phyloP scores from a whole-genome alignment of 148 eudicot genomes.

The Rhododendron henanense region DNA sequence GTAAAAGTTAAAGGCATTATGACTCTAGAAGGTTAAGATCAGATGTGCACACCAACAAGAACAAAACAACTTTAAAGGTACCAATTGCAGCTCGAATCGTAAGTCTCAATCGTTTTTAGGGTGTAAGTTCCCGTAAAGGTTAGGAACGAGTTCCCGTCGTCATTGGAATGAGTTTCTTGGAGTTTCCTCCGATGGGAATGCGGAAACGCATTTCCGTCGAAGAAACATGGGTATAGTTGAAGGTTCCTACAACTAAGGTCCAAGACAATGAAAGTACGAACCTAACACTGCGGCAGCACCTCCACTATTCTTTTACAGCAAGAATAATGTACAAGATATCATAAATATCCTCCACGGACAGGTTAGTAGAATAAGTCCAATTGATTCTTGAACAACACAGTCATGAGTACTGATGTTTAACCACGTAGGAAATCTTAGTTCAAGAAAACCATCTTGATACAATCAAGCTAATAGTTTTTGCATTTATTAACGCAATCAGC shows the following conservation, averaged over 20 bases:
- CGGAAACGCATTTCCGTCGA: too few relatives aligned
- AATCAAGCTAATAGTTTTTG: not conserved
- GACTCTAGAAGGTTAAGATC: too few relatives aligned
- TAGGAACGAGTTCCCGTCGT: too few relatives aligned
- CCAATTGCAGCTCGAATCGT: too few relatives aligned
- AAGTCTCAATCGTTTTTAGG: too few relatives aligned
- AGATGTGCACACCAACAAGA: too few relatives aligned
- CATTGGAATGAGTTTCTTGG: too few relatives aligned
- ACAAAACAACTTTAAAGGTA: too few relatives aligned
- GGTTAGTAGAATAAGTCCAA: not conserved
- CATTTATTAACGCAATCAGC: not conserved
- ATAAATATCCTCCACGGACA: not conserved
- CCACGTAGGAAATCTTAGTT: not conserved
- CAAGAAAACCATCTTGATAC: not conserved
- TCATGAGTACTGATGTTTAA: not conserved
- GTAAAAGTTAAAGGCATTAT: too few relatives aligned
- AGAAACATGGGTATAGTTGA: too few relatives aligned
- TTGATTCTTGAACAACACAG: not conserved
- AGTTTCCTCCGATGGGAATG: too few relatives aligned
- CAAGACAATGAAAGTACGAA: not conserved
- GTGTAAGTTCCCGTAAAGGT: too few relatives aligned
- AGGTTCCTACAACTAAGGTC: not conserved
- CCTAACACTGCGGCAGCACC: not conserved
- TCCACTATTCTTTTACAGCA: not conserved
- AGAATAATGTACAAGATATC: not conserved